A percentile compares a stretch with the other conserved stretches of the same genome.
Evolutionary conservation across 495 filamentous ascomycete genomes (phyloP).

Genomic region (Aspergillus hancockii): DNA sequence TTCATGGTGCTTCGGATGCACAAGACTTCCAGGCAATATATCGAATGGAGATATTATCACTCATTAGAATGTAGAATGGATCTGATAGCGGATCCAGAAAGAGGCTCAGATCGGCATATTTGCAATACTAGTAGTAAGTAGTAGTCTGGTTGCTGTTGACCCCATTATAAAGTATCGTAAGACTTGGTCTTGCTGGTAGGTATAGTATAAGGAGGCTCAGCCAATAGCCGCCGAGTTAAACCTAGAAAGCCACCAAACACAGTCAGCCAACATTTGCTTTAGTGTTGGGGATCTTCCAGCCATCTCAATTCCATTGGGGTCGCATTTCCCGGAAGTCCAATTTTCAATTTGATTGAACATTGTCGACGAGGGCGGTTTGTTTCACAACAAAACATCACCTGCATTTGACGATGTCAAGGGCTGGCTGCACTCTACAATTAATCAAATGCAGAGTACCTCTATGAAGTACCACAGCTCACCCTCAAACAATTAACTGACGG

Average conservation of each 20-base stretch:
- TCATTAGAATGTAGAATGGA: neutral
- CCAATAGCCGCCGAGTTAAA: conserved; percentile 13
- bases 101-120: neutral
- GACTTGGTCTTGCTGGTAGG: neutral
- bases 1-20: neutral
- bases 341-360: neutral
- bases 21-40: neutral
- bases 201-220: conserved; percentile 3
- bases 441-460: neutral
- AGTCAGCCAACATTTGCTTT: conserved; percentile 7
- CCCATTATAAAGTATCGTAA: conserved; percentile 6
- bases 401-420: neutral
- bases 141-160: neutral
- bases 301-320: conserved; percentile 12
- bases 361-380: neutral
- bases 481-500: neutral
- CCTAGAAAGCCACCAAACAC: neutral
- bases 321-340: neutral
- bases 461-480: neutral
- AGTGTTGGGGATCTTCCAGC: conserved; percentile 14
- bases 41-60: neutral
- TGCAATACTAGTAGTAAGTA: too few relatives aligned
- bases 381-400: neutral
- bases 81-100: conserved; percentile 3
- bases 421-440: neutral